Base-by-base conservation (phyloP, 2,329 filamentous ascomycete species). In the Apiospora pterosperma region DNA sequence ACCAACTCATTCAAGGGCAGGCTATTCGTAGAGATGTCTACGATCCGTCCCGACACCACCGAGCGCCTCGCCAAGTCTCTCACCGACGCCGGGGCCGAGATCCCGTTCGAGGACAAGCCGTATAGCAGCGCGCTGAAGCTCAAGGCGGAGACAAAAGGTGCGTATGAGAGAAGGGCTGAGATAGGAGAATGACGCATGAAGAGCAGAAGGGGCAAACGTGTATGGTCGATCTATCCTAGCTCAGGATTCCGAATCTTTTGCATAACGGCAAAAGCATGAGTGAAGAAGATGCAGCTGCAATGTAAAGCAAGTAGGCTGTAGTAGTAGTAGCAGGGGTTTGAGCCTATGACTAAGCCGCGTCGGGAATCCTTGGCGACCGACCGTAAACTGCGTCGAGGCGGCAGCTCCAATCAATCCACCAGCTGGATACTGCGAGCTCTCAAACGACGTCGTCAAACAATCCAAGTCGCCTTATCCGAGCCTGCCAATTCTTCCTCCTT, bases 1-100 rank as follows among this genome's bases (percentile, higher is more conserved):
- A 55, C 25, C 28, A 25, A 16, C 23, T 48, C 21, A 6, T 28
- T 16, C 21, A 82, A 82, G 34, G 88, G 87, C 67, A 97, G 97
- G 79, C 81, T 96, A 19, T 89, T 97, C 69, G 85, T 97, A 36
- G 93, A 97, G 74, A 94, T 91, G 82, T 96, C 92, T 4, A 97
- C 93, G 31, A 87, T 97, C 39, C 91, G 96, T 76, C 93, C 94
- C 0, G 90, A 94, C 63, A 93, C 91, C 4, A 92, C 91, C 1
- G 86, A 92, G 66, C 82, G 82, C 31, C 77, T 92, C 3, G 89
- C 89, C 31, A 81, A 87, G 69, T 81, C 77, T 31, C 80, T 90
- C 66, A 80, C 80, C 14, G 82, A 75, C 1, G 82, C 83, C 28
- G 91, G 91, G 6, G 92, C 85, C 0, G 84, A 85, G 68, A 85